Conservation (phyloP, 2,329 filamentous ascomycete species). For the Claviceps sp. region DNA sequence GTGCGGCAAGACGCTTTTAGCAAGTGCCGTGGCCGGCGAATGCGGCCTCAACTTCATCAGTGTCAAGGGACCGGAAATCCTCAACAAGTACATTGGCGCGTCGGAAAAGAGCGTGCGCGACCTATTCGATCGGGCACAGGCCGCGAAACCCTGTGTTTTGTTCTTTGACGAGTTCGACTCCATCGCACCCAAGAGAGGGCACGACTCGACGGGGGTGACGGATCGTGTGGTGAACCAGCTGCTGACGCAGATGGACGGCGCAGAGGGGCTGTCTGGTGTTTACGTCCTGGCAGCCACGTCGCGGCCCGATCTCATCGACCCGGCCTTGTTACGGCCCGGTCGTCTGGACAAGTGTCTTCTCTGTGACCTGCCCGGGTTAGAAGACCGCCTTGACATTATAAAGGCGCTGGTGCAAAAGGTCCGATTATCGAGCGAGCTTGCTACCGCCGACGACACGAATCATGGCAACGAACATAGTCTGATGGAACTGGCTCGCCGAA, state of each 20-base stretch:
- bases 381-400: slow-evolving; percentile 82
- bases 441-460: slow-evolving; percentile 28
- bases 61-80: slow-evolving; percentile 93
- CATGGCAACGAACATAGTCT: slow-evolving; percentile 32
- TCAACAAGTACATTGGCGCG: slow-evolving; percentile 98
- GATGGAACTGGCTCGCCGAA: slow-evolving; percentile 61
- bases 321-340: slow-evolving; percentile 79
- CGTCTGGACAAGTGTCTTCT: slow-evolving; percentile 86
- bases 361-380: slow-evolving; percentile 70
- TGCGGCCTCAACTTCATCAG: slow-evolving; percentile 97
- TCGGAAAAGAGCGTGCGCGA: slow-evolving; percentile 94
- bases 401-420: slow-evolving; percentile 72
- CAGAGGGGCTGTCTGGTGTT: slow-evolving; percentile 85
- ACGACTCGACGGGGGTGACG: slow-evolving; percentile 96
- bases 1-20: slow-evolving; percentile 90
- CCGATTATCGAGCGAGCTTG: slow-evolving; percentile 53
- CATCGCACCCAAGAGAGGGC: slow-evolving; percentile 91
- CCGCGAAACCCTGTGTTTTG: slow-evolving; percentile 81
- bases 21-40: slow-evolving; percentile 93
- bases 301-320: slow-evolving; percentile 87
- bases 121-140: slow-evolving; percentile 82
- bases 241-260: slow-evolving; percentile 96
- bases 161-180: slow-evolving; percentile 99
- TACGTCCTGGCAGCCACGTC: slow-evolving; percentile 94
- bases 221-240: slow-evolving; percentile 97